Percentiles rank a stretch among this genome's conserved stretches.
Conservation (phyloP, 2,329 filamentous ascomycete genomes). For the Phyllosticta citribraziliensis region DNA sequence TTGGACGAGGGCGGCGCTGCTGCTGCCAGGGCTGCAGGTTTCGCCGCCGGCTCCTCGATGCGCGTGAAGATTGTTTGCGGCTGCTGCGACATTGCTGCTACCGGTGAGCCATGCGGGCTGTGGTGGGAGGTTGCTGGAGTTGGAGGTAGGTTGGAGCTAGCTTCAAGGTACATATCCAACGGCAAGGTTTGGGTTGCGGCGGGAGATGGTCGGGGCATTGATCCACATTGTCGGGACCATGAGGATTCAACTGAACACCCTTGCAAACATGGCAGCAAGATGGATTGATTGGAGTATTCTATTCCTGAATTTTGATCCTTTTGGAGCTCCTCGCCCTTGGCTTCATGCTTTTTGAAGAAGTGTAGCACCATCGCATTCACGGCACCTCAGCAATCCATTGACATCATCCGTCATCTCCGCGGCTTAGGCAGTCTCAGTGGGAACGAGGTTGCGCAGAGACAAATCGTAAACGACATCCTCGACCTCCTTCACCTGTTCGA, state of each 20-base stretch:
- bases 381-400: background rate
- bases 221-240: background rate
- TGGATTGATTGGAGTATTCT: background rate
- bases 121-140: background rate
- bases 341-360: background rate
- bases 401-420: background rate
- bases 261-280: background rate
- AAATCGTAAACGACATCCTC: slow-evolving; percentile 98
- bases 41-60: slow-evolving; percentile 2
- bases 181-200: background rate
- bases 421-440: slow-evolving; percentile 27
- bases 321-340: background rate
- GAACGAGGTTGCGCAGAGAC: slow-evolving; percentile 72
- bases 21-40: background rate
- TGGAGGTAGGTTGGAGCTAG: background rate
- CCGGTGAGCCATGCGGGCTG: slow-evolving; percentile 1
- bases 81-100: slow-evolving; percentile 7
- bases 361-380: background rate
- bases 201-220: background rate
- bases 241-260: background rate
- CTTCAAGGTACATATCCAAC: background rate
- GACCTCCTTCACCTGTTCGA: slow-evolving; percentile 71
- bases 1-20: slow-evolving; percentile 10
- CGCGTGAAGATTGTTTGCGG: slow-evolving; percentile 9
- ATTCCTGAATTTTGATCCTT: background rate